These are phyloP conservation scores for Pseudocercospora fijiensis DNA, from an alignment of 2,329 filamentous ascomycete species.

Conservation along the genomic window DNA sequence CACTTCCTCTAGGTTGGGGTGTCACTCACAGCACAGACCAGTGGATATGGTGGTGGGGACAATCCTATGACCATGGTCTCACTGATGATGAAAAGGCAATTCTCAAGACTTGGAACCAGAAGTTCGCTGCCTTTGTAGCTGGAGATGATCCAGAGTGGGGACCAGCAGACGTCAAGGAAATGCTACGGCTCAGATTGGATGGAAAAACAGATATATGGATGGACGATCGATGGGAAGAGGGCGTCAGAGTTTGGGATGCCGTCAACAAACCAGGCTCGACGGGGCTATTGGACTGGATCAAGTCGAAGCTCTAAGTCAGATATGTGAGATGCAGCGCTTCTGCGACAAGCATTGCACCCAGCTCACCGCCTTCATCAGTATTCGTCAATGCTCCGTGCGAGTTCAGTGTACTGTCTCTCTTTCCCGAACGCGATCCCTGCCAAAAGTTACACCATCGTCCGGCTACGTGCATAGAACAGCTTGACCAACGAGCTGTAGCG, in stretches of 20 bases:
- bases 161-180: constrained; percentile 37
- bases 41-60: constrained; percentile 58
- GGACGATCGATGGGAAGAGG: constrained; percentile 50
- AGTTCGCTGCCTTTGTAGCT: constrained; percentile 43
- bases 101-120: constrained; percentile 42
- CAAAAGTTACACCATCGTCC: neutral
- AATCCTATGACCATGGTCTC: constrained; percentile 43
- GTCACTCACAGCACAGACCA: constrained; percentile 57
- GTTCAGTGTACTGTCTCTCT: neutral
- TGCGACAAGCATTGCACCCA: neutral
- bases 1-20: constrained; percentile 50
- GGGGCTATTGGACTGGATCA: constrained; percentile 28
- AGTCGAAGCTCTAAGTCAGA: constrained; percentile 28
- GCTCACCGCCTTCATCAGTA: neutral
- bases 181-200: constrained; percentile 48
- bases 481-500: neutral
- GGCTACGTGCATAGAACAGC: neutral
- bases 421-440: neutral
- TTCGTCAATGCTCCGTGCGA: neutral
- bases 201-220: constrained; percentile 49
- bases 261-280: constrained; percentile 33
- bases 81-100: constrained; percentile 47
- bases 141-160: constrained; percentile 46
- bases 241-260: constrained; percentile 50
- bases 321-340: neutral